phyloP scores from a whole-genome alignment of 768 basidiomycete species.

The Xerocomellus chrysenteron region DNA sequence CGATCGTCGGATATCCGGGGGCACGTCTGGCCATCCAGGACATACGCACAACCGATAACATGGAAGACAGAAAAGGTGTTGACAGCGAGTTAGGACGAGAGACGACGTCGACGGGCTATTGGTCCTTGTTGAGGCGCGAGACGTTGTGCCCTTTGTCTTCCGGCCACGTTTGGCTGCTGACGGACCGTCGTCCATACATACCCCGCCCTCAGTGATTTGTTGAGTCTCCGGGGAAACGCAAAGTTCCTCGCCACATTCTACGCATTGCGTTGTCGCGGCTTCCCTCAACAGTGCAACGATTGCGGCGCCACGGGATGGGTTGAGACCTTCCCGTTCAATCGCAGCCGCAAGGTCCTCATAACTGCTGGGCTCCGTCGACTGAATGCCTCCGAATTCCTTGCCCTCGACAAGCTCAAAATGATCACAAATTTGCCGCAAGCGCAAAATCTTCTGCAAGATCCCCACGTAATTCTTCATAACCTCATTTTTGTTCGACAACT shows the following conservation, averaged over 20 bases:
- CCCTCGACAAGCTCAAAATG: slow-evolving; percentile 88
- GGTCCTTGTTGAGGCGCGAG: slow-evolving; percentile 71
- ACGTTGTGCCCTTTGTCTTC: slow-evolving; percentile 55
- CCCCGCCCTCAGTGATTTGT: slow-evolving; percentile 39
- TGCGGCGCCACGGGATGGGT: slow-evolving; percentile 68
- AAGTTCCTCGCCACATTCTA: slow-evolving; percentile 82
- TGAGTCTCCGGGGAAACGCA: slow-evolving; percentile 46
- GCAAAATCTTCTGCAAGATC: slow-evolving; percentile 93
- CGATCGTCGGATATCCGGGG: slow-evolving; percentile 51
- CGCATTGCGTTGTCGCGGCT: slow-evolving; percentile 84
- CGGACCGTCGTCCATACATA: slow-evolving; percentile 51
- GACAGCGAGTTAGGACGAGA: slow-evolving; percentile 85
- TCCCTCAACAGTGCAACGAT: slow-evolving; percentile 86
- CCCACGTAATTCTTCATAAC: slow-evolving; percentile 99
- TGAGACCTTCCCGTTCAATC: slow-evolving; percentile 80
- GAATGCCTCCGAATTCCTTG: slow-evolving; percentile 50
- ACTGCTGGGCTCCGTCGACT: slow-evolving; percentile 46
- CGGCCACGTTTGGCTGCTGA: slow-evolving; percentile 49
- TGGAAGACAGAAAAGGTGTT: slow-evolving; percentile 85
- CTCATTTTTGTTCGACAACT: slow-evolving; percentile 83
- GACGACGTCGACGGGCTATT: slow-evolving; percentile 65
- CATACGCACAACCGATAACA: slow-evolving; percentile 85
- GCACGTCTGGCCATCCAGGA: slow-evolving; percentile 76
- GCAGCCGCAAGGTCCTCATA: slow-evolving; percentile 80
- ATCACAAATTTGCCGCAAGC: slow-evolving; percentile 96